Evolutionary conservation across 2,329 filamentous ascomycete genomes (phyloP).

Genomic region (Fusarium ambrosium): DNA sequence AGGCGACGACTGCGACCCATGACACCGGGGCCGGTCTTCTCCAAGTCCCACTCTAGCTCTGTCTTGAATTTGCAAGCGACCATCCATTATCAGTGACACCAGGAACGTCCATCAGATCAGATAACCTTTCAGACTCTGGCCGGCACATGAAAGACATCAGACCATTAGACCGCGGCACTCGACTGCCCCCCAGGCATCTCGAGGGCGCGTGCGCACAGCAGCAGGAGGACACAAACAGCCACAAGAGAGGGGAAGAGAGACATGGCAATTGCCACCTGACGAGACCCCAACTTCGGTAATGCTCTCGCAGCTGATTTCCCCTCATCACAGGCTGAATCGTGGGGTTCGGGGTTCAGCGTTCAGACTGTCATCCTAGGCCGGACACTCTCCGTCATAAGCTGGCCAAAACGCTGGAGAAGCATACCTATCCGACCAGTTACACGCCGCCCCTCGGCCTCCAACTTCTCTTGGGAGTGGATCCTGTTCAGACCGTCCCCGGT

Average conservation of each 20-base stretch:
- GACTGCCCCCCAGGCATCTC: conserved; percentile 1
- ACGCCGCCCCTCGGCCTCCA: conserved; percentile 36
- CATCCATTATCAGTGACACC: not conserved
- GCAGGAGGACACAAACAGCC: conserved; percentile 16
- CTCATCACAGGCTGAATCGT: conserved; percentile 28
- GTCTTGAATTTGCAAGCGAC: conserved; percentile 2
- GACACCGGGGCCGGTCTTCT: conserved; percentile 22
- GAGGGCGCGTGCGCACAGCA: conserved; percentile 5
- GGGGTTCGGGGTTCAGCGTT: conserved; percentile 27
- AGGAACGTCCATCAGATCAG: conserved; percentile 4
- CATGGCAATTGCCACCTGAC: conserved; percentile 26
- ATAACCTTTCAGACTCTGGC: conserved; percentile 12
- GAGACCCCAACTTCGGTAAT: conserved; percentile 7
- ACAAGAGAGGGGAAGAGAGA: conserved; percentile 5
- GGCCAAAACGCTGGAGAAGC: conserved; percentile 20
- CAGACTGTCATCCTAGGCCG: conserved; percentile 9
- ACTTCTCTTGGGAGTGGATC: conserved; percentile 38
- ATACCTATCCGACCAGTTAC: conserved; percentile 36
- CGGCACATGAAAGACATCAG: conserved; percentile 34
- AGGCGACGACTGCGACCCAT: conserved; percentile 31
- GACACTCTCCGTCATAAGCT: conserved; percentile 30
- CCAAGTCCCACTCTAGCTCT: conserved; percentile 18
- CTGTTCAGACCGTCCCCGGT: conserved; percentile 28
- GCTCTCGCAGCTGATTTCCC: conserved; percentile 15
- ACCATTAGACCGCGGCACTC: conserved; percentile 28